Percentiles rank a stretch among this genome's conserved stretches.
Conservation (phyloP, 179 eudicot genomes). For the Amaranthus tricolor region DNA sequence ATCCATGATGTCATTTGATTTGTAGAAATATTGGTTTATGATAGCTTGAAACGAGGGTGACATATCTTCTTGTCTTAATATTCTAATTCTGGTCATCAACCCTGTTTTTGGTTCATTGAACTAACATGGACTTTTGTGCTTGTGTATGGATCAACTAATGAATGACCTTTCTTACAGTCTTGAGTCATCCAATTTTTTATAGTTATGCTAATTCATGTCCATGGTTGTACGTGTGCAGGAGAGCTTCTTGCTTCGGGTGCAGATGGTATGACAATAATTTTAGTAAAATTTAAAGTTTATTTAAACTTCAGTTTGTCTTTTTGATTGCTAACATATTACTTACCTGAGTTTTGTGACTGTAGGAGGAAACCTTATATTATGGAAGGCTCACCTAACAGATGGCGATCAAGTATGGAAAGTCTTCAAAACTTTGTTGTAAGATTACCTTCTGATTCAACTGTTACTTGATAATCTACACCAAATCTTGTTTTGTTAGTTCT, state of each 20-base stretch:
- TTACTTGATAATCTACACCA: neutral
- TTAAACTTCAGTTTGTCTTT: neutral
- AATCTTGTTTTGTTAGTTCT: neutral
- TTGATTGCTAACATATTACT: conserved; percentile 13
- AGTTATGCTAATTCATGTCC: conserved; percentile 8
- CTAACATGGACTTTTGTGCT: too few relatives aligned
- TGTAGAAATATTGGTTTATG: too few relatives aligned
- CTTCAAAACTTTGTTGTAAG: conserved; percentile 83
- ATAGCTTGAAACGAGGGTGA: too few relatives aligned
- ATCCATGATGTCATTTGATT: too few relatives aligned
- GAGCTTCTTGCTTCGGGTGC: conserved; percentile 93
- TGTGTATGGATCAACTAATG: conserved; percentile 2
- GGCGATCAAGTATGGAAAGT: conserved; percentile 83
- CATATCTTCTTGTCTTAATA: too few relatives aligned
- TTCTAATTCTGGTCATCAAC: too few relatives aligned
- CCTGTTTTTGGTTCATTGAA: too few relatives aligned
- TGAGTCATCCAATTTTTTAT: neutral
- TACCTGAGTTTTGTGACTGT: conserved; percentile 22
- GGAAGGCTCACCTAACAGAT: conserved; percentile 73
- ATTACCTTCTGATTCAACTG: conserved; percentile 16
- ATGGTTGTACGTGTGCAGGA: conserved; percentile 64
- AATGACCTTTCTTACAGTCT: neutral
- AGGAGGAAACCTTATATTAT: conserved; percentile 90
- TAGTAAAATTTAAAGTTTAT: neutral
- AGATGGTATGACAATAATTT: conserved; percentile 62